A percentile compares a stretch with the other conserved stretches of the same genome.
These are phyloP conservation scores for Neodidymelliopsis sp. DNA, from an alignment of 2,329 filamentous ascomycete genomes.

Conservation along the genomic window DNA sequence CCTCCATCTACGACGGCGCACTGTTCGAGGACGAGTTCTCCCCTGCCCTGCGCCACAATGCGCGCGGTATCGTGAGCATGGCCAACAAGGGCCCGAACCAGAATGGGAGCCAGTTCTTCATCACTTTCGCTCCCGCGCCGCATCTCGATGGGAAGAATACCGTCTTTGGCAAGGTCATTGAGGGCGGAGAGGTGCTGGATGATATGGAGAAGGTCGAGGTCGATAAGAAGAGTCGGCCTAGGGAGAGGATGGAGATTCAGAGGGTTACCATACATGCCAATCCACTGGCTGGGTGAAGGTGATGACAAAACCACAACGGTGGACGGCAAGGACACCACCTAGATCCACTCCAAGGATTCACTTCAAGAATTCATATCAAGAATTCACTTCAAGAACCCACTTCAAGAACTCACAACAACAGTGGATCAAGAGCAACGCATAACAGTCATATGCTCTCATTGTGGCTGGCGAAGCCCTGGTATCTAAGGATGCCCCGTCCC, in stretches of 20 bases:
- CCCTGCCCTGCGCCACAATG: conserved; percentile 71
- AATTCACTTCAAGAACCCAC: too few species aligned
- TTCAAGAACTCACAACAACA: too few species aligned
- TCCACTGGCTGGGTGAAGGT: conserved; percentile 68
- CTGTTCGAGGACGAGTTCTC: conserved; percentile 83
- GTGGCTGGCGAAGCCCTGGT: conserved; percentile 47
- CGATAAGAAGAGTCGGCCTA: conserved; percentile 80
- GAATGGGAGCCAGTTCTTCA: conserved; percentile 83
- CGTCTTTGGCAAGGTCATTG: conserved; percentile 77
- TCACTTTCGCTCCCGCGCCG: conserved; percentile 77
- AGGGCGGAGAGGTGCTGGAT: conserved; percentile 68
- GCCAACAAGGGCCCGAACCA: conserved; percentile 78
- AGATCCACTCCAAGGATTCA: too few species aligned
- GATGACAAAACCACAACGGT: neutral
- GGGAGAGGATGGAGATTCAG: conserved; percentile 71
- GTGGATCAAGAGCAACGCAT: too few species aligned
- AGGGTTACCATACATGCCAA: conserved; percentile 80
- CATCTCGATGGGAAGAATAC: conserved; percentile 87
- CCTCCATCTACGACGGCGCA: conserved; percentile 67
- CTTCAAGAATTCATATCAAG: too few species aligned
- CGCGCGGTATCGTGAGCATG: conserved; percentile 76
- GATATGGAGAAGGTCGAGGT: conserved; percentile 75
- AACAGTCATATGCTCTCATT: conserved; percentile 22
- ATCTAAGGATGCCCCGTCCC: conserved; percentile 41
- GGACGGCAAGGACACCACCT: neutral